Conservation (phyloP, 768 basidiomycete genomes). For the Psilocybe sp. region DNA sequence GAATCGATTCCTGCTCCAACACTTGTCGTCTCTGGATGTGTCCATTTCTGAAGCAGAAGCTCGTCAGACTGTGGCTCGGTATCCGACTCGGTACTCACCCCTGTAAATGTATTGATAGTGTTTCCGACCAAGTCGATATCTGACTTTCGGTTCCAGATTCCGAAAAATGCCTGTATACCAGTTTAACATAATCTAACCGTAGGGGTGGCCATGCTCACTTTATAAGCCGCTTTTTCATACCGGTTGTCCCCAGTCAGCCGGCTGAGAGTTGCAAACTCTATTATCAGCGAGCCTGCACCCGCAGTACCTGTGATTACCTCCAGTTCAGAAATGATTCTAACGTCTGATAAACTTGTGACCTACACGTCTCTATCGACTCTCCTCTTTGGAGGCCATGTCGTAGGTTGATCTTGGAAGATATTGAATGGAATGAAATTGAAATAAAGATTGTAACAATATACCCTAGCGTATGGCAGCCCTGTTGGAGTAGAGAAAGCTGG, state of each 20-base stretch:
- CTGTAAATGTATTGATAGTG: constrained; percentile 78
- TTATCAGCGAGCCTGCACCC: constrained; percentile 87
- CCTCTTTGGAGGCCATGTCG: constrained; percentile 72
- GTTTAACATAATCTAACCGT: neutral
- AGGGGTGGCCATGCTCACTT: constrained; percentile 25
- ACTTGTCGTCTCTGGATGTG: constrained; percentile 68
- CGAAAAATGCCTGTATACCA: constrained; percentile 71
- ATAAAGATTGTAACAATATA: constrained; percentile 27
- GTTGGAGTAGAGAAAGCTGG: constrained; percentile 93
- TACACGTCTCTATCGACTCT: constrained; percentile 85
- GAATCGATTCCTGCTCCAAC: constrained; percentile 96
- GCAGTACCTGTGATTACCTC: constrained; percentile 61
- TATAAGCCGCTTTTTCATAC: constrained; percentile 87
- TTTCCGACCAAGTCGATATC: constrained; percentile 87
- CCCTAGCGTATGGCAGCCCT: constrained; percentile 89
- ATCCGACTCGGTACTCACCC: constrained; percentile 43
- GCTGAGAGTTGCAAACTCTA: constrained; percentile 93
- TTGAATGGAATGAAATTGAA: constrained; percentile 1
- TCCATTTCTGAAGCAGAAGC: constrained; percentile 58
- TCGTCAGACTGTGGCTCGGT: neutral
- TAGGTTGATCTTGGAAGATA: constrained; percentile 65
- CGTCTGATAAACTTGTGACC: constrained; percentile 24
- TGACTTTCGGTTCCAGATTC: constrained; percentile 89
- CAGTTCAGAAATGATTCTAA: neutral
- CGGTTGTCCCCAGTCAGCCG: constrained; percentile 86